Base-by-base conservation (phyloP, 2,329 filamentous ascomycete species). In the Hypoxylon sp. region DNA sequence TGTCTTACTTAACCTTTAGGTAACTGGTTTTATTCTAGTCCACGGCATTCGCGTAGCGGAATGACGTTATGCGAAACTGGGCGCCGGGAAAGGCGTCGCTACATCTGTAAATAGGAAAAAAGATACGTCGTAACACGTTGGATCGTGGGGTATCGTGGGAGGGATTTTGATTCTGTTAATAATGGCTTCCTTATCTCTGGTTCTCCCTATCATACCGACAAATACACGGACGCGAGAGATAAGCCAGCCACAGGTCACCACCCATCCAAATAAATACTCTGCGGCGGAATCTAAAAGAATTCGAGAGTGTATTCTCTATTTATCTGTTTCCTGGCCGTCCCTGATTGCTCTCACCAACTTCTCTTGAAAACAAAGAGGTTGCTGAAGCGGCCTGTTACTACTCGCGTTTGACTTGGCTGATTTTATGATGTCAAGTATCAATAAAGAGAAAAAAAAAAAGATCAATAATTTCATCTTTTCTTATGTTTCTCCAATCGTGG, bases 131-230 rank as follows among this genome's bases (percentile, higher is more conserved):
- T 63, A 62, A 60, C 60, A 53, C 56, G 59, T 64, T 53, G 60
- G 63, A 70, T 71, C 69, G 69, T 71, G 69, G 69, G 69, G 69
- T 71, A 66, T 71, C 66, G 69, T 63, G 69, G 66, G 69, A 71
- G 68, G 66, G 66, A 71, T 71, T 66, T 66, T 63, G 37, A 64
- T 68, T 67, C 66, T 71, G 69, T 71, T 71, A 70, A 71, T 71
- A 71, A 71, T 71, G 63, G 67, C 66, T 59, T 71, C 60, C 69
- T 71, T 71, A 71, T 71, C 69, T 71, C 63, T 71, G 63, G 66
- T 65, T 67, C 62, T 44, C 68, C 48, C 66, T 68, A 70, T 68
- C 65, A 70, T 68, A 61, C 60, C 54, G 53, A 61, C 65, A 70
- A 61, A 56, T 65, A 70, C 69, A 70, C 58, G 50, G 61, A 63